These are phyloP conservation scores for Globisporangium emineosum DNA, from an alignment of 352 stramenopile genomes.

Conservation along the genomic window DNA sequence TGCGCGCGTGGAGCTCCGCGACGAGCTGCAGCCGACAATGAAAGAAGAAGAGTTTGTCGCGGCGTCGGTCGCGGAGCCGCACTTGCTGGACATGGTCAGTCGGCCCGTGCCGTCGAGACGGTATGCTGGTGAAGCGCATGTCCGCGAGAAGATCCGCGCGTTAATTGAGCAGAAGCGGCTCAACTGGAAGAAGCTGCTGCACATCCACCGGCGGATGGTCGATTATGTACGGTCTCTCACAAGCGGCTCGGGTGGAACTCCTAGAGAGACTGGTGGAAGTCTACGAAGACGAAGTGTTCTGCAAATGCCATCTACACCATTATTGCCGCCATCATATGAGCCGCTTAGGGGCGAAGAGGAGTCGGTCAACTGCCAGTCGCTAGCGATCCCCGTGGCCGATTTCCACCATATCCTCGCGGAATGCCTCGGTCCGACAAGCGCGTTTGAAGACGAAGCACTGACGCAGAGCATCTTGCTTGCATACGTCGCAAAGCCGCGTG, in stretches of 20 bases:
- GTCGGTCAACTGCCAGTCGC: slow-evolving; percentile 1
- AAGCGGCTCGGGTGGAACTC: background rate
- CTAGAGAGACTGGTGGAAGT: background rate
- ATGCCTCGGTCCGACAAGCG: slow-evolving; percentile 7
- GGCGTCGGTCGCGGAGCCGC: slow-evolving; percentile 31
- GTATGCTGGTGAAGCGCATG: slow-evolving; percentile 29
- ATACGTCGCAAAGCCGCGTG: slow-evolving; percentile 22
- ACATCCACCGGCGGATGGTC: slow-evolving; percentile 23
- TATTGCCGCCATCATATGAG: background rate
- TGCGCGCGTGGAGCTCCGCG: slow-evolving; percentile 31
- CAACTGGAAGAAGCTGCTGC: slow-evolving; percentile 26
- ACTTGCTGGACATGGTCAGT: slow-evolving; percentile 37
- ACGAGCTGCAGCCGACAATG: slow-evolving; percentile 29
- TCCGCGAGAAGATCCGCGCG: slow-evolving; percentile 30
- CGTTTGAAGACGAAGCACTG: slow-evolving; percentile 19
- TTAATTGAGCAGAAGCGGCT: slow-evolving; percentile 25
- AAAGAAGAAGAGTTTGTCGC: slow-evolving; percentile 41
- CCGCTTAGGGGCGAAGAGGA: background rate
- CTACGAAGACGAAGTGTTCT: background rate
- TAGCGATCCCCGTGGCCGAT: slow-evolving; percentile 16
- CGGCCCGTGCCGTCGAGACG: slow-evolving; percentile 25
- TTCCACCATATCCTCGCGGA: slow-evolving; percentile 23
- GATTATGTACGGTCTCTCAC: background rate
- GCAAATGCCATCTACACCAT: background rate
- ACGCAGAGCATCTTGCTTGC: slow-evolving; percentile 25